Percentiles rank a stretch among this genome's conserved stretches.
Evolutionary conservation across 2,329 filamentous ascomycete species (phyloP).

Genomic region (Epichloe amarillans): DNA sequence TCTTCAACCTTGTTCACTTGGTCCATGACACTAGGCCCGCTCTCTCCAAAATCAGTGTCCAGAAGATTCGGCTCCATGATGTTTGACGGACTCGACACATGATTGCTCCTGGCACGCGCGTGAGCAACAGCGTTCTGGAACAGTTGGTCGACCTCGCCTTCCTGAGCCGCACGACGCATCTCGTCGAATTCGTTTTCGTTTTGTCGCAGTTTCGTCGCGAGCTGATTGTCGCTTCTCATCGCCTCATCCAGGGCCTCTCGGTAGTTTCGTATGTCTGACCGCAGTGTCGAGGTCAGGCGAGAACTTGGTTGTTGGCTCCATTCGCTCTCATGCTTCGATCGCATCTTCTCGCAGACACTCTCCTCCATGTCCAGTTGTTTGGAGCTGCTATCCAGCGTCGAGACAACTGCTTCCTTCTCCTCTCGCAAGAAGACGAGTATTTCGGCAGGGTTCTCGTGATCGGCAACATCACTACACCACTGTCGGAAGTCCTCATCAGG

Average conservation of each 20-base stretch:
- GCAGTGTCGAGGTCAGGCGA: constrained; percentile 72
- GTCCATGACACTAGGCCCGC: constrained; percentile 66
- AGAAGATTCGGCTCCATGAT: constrained; percentile 62
- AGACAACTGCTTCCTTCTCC: constrained; percentile 63
- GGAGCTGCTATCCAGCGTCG: constrained; percentile 61
- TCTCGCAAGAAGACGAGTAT: constrained; percentile 69
- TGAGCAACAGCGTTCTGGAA: constrained; percentile 81
- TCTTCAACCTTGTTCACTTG: constrained; percentile 86
- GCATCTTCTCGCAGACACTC: constrained; percentile 97
- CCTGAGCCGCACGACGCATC: constrained; percentile 81
- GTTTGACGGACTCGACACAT: constrained; percentile 44
- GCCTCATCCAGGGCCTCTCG: constrained; percentile 83
- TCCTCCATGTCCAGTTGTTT: constrained; percentile 95
- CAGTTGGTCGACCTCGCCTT: constrained; percentile 72
- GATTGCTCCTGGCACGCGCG: constrained; percentile 52
- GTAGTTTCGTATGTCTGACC: constrained; percentile 79
- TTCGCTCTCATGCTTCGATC: constrained; percentile 86
- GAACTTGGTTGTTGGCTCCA: constrained; percentile 97
- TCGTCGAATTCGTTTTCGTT: constrained; percentile 86
- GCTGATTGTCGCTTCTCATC: constrained; percentile 68
- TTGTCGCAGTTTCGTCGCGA: constrained; percentile 72
- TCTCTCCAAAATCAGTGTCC: constrained; percentile 85
- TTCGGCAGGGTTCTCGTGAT: constrained; percentile 63
- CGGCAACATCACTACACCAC: constrained; percentile 88
- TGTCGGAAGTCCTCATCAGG: constrained; percentile 84